Base-by-base conservation (phyloP, 805 yeast genomes). In the Scheffersomyces lignosus region DNA sequence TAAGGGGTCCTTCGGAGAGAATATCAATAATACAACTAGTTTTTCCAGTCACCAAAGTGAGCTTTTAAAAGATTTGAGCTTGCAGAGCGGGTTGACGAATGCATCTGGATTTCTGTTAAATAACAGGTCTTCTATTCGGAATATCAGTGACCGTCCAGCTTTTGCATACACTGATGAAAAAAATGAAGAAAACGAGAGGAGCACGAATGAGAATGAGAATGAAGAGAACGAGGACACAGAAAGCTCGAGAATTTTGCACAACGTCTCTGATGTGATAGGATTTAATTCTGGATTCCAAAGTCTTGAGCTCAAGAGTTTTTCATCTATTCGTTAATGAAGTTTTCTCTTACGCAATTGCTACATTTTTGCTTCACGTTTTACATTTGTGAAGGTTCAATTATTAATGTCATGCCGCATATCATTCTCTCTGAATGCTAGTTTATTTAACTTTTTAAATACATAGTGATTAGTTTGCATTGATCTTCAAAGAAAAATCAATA, bases 401-500 rank as follows among this genome's bases (percentile, higher is more conserved):
- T n/a, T n/a, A n/a, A n/a, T n/a, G n/a, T n/a, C n/a, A n/a, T n/a
- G n/a, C n/a, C n/a, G n/a, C 41, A 27, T 27, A 27, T 29, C 12
- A 29, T 29, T 29, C 7, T 49, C 41, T 43, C 33, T 37, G 38
- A 49, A 15, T 15, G 15, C 22, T 15, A 15, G 12, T 8, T 8
- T n/a, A 15, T 29, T 29, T n/a, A 13, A 30, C 22, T 15, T 30
- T 15, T 10, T 15, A 15, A 17, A 9, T 4, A 8, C 4, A 15
- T 12, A 10, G 9, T 7, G 10, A 20, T 20, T 20, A 20, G 24
- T 24, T 30, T 20, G 35, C 29, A 37, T 58, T 48, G 29, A 88
- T 81, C 60, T 90, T 90, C 58, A 90, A 72, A 18, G 95, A 84
- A 60, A 83, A 90, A 57, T 90, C 98, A 42, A 90, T 73, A 20